These are phyloP conservation scores for Glutinoglossum americanum DNA, from an alignment of 495 filamentous ascomycete species.

Conservation along the genomic window DNA sequence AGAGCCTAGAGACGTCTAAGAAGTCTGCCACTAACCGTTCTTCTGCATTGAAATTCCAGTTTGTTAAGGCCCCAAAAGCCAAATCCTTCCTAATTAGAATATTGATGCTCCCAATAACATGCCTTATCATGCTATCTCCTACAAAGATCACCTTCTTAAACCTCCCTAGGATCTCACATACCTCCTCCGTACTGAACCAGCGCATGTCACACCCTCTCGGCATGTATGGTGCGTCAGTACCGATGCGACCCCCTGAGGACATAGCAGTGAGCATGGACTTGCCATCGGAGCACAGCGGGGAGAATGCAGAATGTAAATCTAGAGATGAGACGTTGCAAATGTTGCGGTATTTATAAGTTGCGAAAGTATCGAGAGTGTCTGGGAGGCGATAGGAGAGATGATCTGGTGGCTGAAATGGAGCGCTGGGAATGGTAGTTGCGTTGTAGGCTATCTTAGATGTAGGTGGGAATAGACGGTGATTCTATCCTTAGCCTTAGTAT, in stretches of 20 bases:
- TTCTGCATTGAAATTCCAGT: slow-evolving; percentile 29
- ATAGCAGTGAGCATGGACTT: slow-evolving; percentile 25
- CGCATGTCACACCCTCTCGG: slow-evolving; percentile 28
- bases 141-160: slow-evolving; percentile 28
- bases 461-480: neutral
- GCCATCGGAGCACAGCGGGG: slow-evolving; percentile 21
- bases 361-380: slow-evolving; percentile 20
- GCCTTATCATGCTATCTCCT: slow-evolving; percentile 32
- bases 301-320: slow-evolving; percentile 25
- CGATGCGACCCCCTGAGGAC: slow-evolving; percentile 28
- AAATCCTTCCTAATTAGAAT: slow-evolving; percentile 27
- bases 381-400: slow-evolving; percentile 14
- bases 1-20: neutral
- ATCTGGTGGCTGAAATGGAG: slow-evolving; percentile 21
- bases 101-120: slow-evolving; percentile 30
- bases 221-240: slow-evolving; percentile 26
- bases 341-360: slow-evolving; percentile 20
- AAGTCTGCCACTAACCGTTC: slow-evolving; percentile 19
- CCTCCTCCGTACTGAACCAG: slow-evolving; percentile 29
- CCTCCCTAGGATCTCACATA: slow-evolving; percentile 25
- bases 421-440: slow-evolving; percentile 8
- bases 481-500: neutral
- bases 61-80: slow-evolving; percentile 30
- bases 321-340: slow-evolving; percentile 27
- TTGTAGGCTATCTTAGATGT: neutral